These are phyloP conservation scores for Pythium aphanidermatum DNA, from an alignment of 352 stramenopile species.

Conservation along the genomic window DNA sequence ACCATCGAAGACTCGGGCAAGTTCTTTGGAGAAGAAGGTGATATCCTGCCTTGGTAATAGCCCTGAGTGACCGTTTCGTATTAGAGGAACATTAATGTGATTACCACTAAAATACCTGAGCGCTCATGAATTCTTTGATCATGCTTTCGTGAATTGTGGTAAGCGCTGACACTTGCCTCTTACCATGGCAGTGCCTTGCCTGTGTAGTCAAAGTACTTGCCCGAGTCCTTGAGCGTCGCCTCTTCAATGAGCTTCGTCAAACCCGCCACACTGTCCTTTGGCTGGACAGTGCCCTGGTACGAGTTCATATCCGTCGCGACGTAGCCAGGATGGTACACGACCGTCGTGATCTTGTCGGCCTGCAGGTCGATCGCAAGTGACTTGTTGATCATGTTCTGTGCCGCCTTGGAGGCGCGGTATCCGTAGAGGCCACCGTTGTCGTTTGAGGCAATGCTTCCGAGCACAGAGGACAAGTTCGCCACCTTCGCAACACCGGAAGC, in stretches of 20 bases:
- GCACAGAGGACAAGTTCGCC: slow-evolving; percentile 31
- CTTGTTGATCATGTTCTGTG: slow-evolving; percentile 59
- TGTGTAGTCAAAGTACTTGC: slow-evolving; percentile 45
- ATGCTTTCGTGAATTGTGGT: too few relatives aligned
- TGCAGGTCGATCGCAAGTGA: slow-evolving; percentile 36
- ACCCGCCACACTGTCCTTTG: slow-evolving; percentile 26
- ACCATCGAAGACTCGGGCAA: slow-evolving; percentile 21
- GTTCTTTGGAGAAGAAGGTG: too few relatives aligned
- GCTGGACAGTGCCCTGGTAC: slow-evolving; percentile 19
- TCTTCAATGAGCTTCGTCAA: slow-evolving; percentile 24
- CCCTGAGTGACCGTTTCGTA: too few relatives aligned
- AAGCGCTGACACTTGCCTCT: too few relatives aligned
- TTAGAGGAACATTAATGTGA: not conserved
- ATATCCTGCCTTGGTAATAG: too few relatives aligned
- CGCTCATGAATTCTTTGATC: too few relatives aligned
- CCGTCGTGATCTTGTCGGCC: slow-evolving; percentile 27
- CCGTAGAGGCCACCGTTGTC: slow-evolving; percentile 37
- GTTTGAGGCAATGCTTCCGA: slow-evolving; percentile 48
- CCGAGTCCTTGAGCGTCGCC: slow-evolving; percentile 28
- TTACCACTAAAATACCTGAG: not conserved
- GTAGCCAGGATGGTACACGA: slow-evolving; percentile 45
- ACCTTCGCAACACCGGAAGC: slow-evolving; percentile 23
- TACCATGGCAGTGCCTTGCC: slow-evolving; percentile 38
- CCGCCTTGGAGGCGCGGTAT: slow-evolving; percentile 63
- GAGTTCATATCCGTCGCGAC: slow-evolving; percentile 45